Percentiles rank a stretch among this genome's conserved stretches.
phyloP scores from a whole-genome alignment of 768 basidiomycete genomes.

The Cyathus striatus region DNA sequence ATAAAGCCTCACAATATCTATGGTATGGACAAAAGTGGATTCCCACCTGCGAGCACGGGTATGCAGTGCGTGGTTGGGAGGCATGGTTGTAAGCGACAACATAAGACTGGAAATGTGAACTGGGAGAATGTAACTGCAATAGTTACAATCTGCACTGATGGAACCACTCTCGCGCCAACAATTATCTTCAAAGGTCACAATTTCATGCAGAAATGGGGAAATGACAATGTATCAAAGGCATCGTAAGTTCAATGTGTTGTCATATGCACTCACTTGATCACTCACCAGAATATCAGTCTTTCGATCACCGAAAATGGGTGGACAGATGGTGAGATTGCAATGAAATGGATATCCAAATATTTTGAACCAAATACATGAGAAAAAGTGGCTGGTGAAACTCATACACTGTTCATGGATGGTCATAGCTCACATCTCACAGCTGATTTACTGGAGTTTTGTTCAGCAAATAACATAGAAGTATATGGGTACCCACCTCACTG shows the following conservation, averaged over 20 bases:
- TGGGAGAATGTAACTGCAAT: slow-evolving; percentile 11
- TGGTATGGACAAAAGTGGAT: slow-evolving; percentile 30
- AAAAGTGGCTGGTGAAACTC: slow-evolving; percentile 22
- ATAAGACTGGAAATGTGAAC: slow-evolving; percentile 21
- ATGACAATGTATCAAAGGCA: slow-evolving; percentile 16
- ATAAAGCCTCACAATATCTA: slow-evolving; percentile 18
- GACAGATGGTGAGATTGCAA: slow-evolving; percentile 18
- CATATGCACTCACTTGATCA: not conserved
- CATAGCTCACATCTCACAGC: slow-evolving; percentile 32
- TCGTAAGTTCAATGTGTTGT: slow-evolving; percentile 15
- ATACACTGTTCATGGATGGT: slow-evolving; percentile 33
- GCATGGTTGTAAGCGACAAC: slow-evolving; percentile 19
- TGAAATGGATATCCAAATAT: slow-evolving; percentile 17
- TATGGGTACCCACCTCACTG: slow-evolving; percentile 34
- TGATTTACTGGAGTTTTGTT: slow-evolving; percentile 25
- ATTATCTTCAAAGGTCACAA: slow-evolving; percentile 22
- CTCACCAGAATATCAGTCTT: slow-evolving; percentile 11
- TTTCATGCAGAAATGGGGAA: slow-evolving; percentile 14
- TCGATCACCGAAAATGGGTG: slow-evolving; percentile 22
- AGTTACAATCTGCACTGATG: slow-evolving; percentile 22
- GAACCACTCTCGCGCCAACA: slow-evolving; percentile 12
- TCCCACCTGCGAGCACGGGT: slow-evolving; percentile 11
- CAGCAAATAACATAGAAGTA: slow-evolving; percentile 28
- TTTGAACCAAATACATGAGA: slow-evolving; percentile 29
- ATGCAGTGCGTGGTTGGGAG: slow-evolving; percentile 18